phyloP scores from a whole-genome alignment of 441 rosid species.

The Bruguiera hainesii region DNA sequence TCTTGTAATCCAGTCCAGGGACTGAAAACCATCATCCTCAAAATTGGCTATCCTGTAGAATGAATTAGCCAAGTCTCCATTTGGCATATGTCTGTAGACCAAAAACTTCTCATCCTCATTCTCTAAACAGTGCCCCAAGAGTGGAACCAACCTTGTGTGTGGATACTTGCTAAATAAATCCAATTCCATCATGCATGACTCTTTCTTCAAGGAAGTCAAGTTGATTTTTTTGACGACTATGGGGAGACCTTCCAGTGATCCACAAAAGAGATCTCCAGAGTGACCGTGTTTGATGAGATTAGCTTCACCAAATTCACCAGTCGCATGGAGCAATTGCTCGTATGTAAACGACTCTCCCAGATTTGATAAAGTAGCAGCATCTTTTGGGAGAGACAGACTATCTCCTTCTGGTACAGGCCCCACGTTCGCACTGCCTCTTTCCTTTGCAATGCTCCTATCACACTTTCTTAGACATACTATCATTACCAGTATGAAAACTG shows the following conservation, averaged over 20 bases:
- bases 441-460: conserved; percentile 34
- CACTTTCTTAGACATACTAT: conserved; percentile 43
- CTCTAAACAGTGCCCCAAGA: conserved; percentile 80
- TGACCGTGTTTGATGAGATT: conserved; percentile 86
- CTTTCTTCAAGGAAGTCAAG: conserved; percentile 35
- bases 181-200: conserved; percentile 55
- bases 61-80: conserved; percentile 76
- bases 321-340: conserved; percentile 54
- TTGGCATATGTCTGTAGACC: conserved; percentile 84
- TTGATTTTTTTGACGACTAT: conserved; percentile 67
- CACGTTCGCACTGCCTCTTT: conserved; percentile 45
- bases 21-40: conserved; percentile 55
- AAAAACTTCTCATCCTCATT: conserved; percentile 64
- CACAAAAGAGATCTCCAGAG: conserved; percentile 79
- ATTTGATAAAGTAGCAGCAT: conserved; percentile 36
- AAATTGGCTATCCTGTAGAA: conserved; percentile 46
- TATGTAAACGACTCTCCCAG: conserved; percentile 63
- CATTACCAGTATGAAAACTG: conserved; percentile 34
- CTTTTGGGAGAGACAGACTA: conserved; percentile 39
- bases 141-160: conserved; percentile 71
- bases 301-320: conserved; percentile 53
- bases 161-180: conserved; percentile 64
- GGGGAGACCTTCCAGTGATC: conserved; percentile 49
- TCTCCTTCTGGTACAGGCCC: conserved; percentile 61
- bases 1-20: conserved; percentile 98